Percentiles rank a stretch among this genome's conserved stretches.
phyloP scores from a whole-genome alignment of 2,329 filamentous ascomycete species.

The Aureobasidium sp. region DNA sequence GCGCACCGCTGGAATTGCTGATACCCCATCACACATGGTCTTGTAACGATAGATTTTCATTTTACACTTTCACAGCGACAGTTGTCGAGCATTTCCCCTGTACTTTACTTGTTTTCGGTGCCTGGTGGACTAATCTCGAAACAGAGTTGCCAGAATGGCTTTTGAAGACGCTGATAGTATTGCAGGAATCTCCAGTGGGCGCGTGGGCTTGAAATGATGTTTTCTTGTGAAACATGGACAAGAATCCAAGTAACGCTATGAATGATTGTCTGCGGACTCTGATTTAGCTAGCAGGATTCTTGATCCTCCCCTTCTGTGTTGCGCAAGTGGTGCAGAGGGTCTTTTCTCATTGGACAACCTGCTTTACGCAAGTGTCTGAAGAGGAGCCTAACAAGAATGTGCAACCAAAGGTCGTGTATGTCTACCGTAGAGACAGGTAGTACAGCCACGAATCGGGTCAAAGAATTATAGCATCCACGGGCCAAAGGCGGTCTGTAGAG shows the following conservation, averaged over 20 bases:
- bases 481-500: not conserved
- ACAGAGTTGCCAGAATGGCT: slow-evolving; percentile 5
- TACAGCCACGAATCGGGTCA: not conserved
- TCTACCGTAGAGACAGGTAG: not conserved
- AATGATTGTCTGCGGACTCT: not conserved
- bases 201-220: slow-evolving; percentile 5
- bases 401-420: not conserved
- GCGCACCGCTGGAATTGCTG: slow-evolving; percentile 8
- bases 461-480: not conserved
- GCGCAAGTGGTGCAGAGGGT: not conserved
- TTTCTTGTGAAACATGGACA: not conserved
- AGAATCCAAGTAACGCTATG: not conserved
- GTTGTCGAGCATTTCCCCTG: not conserved
- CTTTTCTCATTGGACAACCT: slow-evolving; percentile 13
- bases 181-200: not conserved
- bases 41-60: slow-evolving; percentile 14
- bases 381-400: not conserved
- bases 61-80: slow-evolving; percentile 12
- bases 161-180: not conserved
- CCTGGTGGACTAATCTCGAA: not conserved
- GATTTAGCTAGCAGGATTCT: not conserved
- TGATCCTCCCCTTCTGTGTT: slow-evolving; percentile 9
- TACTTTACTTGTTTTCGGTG: not conserved
- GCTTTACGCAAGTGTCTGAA: slow-evolving; percentile 12
- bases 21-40: slow-evolving; percentile 6